phyloP scores from a whole-genome alignment of 2,329 filamentous ascomycete species.

The Trichophaea hybrida region DNA sequence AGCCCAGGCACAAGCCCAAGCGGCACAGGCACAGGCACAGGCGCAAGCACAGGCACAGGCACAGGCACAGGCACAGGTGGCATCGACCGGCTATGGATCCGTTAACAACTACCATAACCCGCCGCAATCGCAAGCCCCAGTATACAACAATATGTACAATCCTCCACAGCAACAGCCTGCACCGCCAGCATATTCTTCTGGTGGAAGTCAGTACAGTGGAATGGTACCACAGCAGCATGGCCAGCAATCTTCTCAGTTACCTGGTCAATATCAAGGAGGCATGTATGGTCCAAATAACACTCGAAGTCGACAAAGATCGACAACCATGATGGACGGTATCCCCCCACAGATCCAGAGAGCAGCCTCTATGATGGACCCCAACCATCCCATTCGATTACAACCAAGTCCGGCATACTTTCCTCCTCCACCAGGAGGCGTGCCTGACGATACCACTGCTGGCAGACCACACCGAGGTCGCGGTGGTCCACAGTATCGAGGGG shows the following conservation, averaged over 20 bases:
- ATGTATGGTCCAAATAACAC: slow-evolving; percentile 61
- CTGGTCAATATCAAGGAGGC: slow-evolving; percentile 32
- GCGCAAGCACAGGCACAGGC: slow-evolving; percentile 35
- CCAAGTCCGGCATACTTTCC: slow-evolving; percentile 96
- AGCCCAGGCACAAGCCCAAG: slow-evolving; percentile 41
- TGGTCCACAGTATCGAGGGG: slow-evolving; percentile 42
- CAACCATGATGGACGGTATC: slow-evolving; percentile 79
- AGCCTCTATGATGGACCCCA: slow-evolving; percentile 89
- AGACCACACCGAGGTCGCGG: slow-evolving; percentile 47
- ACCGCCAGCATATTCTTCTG: slow-evolving; percentile 6
- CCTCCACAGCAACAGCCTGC: slow-evolving; percentile 30
- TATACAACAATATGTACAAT: slow-evolving; percentile 70
- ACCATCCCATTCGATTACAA: slow-evolving; percentile 80
- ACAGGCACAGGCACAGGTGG: slow-evolving; percentile 28
- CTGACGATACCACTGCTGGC: slow-evolving; percentile 47
- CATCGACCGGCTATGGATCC: slow-evolving; percentile 37
- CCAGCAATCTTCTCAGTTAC: slow-evolving; percentile 29
- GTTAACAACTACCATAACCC: slow-evolving; percentile 32
- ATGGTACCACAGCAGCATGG: slow-evolving; percentile 20
- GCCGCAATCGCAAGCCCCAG: slow-evolving; percentile 39
- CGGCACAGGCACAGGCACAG: slow-evolving; percentile 46
- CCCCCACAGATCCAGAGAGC: slow-evolving; percentile 86
- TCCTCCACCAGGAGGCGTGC: slow-evolving; percentile 70
- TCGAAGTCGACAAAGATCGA: slow-evolving; percentile 71
- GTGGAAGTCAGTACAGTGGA: slow-evolving; percentile 16